These are phyloP conservation scores for Colletotrichum sansevieriae DNA, from an alignment of 2,329 filamentous ascomycete species.

Conservation along the genomic window DNA sequence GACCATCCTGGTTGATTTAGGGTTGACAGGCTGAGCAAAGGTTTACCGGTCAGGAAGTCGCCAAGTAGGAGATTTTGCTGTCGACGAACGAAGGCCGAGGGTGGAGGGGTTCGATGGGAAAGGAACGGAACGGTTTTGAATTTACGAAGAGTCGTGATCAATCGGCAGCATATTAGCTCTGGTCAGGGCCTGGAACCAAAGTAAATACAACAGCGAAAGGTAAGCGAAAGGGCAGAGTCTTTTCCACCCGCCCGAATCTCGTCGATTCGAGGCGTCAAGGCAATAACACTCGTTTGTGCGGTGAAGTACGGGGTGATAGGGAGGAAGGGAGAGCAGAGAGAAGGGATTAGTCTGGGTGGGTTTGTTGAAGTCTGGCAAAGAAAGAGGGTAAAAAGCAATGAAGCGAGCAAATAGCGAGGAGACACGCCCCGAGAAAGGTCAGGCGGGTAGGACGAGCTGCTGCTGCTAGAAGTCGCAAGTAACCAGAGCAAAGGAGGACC, in stretches of 20 bases:
- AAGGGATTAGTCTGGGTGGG: slow-evolving; percentile 27
- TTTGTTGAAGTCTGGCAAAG: slow-evolving; percentile 19
- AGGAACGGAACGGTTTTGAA: slow-evolving; percentile 33
- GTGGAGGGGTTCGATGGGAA: slow-evolving; percentile 16
- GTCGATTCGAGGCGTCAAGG: slow-evolving; percentile 31
- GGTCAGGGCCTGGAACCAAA: slow-evolving; percentile 37
- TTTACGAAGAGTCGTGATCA: slow-evolving; percentile 37
- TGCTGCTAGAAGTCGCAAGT: slow-evolving; percentile 31
- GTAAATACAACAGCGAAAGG: slow-evolving; percentile 31
- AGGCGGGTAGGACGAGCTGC: slow-evolving; percentile 40
- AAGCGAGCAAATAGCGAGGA: slow-evolving; percentile 39
- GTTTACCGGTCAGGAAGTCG: background rate
- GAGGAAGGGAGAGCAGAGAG: background rate
- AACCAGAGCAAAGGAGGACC: slow-evolving; percentile 30
- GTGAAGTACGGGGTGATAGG: slow-evolving; percentile 4
- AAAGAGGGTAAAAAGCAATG: slow-evolving; percentile 28
- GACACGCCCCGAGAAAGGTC: slow-evolving; percentile 40
- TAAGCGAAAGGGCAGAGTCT: slow-evolving; percentile 8
- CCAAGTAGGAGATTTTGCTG: background rate
- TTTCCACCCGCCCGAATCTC: slow-evolving; percentile 35
- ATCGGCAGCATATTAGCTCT: slow-evolving; percentile 41
- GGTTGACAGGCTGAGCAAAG: slow-evolving; percentile 5
- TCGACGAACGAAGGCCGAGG: slow-evolving; percentile 13
- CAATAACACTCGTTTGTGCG: slow-evolving; percentile 14
- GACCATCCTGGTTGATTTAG: slow-evolving; percentile 56